Conservation (phyloP, 1,284 basidiomycete species). For the Tetrapyrgos nigripes region DNA sequence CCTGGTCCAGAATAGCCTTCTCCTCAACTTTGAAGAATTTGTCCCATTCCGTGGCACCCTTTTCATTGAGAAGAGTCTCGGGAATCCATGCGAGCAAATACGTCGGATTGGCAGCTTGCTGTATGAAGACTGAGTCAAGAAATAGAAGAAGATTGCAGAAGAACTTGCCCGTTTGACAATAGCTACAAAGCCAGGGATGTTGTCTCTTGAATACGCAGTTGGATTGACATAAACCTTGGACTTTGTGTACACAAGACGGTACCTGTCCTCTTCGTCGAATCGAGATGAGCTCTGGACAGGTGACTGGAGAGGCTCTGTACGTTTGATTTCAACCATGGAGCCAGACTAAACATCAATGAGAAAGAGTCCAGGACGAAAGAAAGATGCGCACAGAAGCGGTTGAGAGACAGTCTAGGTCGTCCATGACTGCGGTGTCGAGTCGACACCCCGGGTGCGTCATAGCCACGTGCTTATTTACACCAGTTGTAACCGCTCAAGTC, state of each 20-base stretch:
- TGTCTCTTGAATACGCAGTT: conserved; percentile 89
- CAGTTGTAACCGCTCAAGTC: too few relatives aligned
- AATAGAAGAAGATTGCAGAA: conserved; percentile 6
- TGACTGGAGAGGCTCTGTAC: conserved; percentile 32
- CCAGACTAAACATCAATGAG: conserved; percentile 46
- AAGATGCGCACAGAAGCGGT: conserved; percentile 45
- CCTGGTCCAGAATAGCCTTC: conserved; percentile 59
- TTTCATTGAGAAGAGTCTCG: conserved; percentile 79
- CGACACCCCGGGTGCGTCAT: background rate
- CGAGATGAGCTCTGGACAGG: conserved; percentile 24
- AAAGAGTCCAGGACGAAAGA: conserved; percentile 9
- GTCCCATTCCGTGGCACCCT: conserved; percentile 79
- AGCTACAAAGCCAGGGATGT: conserved; percentile 91
- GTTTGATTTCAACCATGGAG: conserved; percentile 85
- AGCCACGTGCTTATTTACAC: background rate
- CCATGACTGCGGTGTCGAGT: conserved; percentile 12
- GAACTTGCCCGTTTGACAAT: conserved; percentile 80
- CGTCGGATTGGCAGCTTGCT: conserved; percentile 77
- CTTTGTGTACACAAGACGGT: conserved; percentile 85
- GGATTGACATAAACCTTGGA: conserved; percentile 95
- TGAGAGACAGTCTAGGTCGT: conserved; percentile 42
- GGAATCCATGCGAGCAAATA: conserved; percentile 89
- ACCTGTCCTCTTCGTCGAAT: conserved; percentile 49
- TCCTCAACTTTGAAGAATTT: conserved; percentile 87
- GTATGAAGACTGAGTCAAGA: conserved; percentile 17